Evolutionary conservation across 345 rosid species (phyloP), one percentile per base, ranked within the genome.

Genomic region (Hibiscus trionum): DNA sequence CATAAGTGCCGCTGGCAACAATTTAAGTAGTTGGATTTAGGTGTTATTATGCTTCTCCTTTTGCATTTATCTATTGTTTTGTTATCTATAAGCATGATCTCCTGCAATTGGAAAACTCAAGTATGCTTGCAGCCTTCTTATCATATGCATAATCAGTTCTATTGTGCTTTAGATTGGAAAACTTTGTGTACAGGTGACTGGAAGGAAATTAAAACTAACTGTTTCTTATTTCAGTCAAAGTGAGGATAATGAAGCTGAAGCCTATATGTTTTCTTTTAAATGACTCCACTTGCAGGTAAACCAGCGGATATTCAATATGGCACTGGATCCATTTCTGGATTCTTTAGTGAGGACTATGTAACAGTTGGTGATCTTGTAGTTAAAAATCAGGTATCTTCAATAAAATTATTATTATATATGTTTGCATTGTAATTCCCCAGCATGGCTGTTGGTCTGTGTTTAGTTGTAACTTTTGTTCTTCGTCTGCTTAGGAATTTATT

Each of bases 281-380:
- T 14, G 63, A 11, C 3, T 17, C 47, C 26, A 14, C 14, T 58
- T 60, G 29, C 76, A 89, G 95, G 95, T 63, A 82, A 77, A 71
- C 33, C 81, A 0, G 98, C 95, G 0, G 86, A 79, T 31, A 95
- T 95, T 72, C 93, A 80, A 61, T 95, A 95, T 69, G 97, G 97
- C 3, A 86, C 96, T 68, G 99, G 99, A 72, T 81, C 97, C 31
- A 82, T 89, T 80, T 82, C 91, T 65, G 95, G 97, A 37, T 90
- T 88, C 88, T 90, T 90, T 73, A 92, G 96, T 73, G 77, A 90
- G 76, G 99, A 95, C 82, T 33, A 82, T 79, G 93, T 89, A 46
- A 76, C 81, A 57, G 85, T 92, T 75, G 99, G 97, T 68, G 90
- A 87, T 79, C 84, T 95, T 73, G 83, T 89, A 50, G 93, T 95